Base-by-base conservation (phyloP, 1,284 basidiomycete species). In the Ustilago shanxiensis region DNA sequence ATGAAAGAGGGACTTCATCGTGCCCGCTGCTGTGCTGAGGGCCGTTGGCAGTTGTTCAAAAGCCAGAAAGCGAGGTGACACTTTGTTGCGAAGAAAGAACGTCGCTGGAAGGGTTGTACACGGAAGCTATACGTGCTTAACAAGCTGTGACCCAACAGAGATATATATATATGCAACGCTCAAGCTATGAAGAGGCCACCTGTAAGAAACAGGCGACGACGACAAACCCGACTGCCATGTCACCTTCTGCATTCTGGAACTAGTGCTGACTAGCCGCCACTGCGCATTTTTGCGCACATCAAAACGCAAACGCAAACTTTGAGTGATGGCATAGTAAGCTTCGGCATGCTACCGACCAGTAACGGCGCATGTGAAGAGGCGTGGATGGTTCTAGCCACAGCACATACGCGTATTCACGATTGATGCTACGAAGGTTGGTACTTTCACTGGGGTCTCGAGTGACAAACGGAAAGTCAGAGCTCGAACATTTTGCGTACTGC, bases 271-370 rank as follows among this genome's bases (percentile, higher is more conserved):
- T 37, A 44, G 2, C 41, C 41, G 41, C 7, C 41, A 7, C n/a
- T 44, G 41, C n/a, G 41, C 41, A 44, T 7, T 16, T 6, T 16
- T 6, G 41, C 41, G 18, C 41, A 44, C 18, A n/a, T 11, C 20
- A 9, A n/a, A 20, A 44, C 4, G 41, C n/a, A 44, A 44, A n/a
- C 41, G n/a, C n/a, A n/a, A n/a, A n/a, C n/a, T n/a, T n/a, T 44
- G 7, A 6, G 41, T 9, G 41, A n/a, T 20, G 41, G 20, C n/a
- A 20, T 44, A 44, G 41, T 44, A 14, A 20, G n/a, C 16, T 50
- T 29, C 47, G 47, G 47, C 1, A 50, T 50, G 47, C 24, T 50
- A 3, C 47, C 47, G 47, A 50, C 26, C 14, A 50, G 54, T 22
- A 26, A 56, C 11, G 28, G 37, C 24, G 18, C 13, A 16, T 22